A percentile compares a stretch with the other conserved stretches of the same genome.
Evolutionary conservation across 768 basidiomycete genomes (phyloP).

Genomic region (Hysterangium stoloniferum): DNA sequence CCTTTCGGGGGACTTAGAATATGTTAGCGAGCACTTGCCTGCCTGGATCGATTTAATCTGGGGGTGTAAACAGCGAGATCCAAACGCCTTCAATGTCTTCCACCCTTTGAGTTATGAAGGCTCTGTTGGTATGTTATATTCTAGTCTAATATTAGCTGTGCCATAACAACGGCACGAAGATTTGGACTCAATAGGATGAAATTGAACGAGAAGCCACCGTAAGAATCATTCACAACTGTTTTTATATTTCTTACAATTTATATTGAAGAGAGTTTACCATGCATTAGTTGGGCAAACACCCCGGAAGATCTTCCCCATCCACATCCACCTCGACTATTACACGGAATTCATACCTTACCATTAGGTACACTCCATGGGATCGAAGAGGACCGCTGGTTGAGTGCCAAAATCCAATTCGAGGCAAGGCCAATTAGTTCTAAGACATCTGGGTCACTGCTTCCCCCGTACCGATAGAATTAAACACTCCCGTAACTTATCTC

Average conservation of each 20-base stretch:
- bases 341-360: slow-evolving; percentile 68
- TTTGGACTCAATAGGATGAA: slow-evolving; percentile 77
- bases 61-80: slow-evolving; percentile 79
- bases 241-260: slow-evolving; percentile 15
- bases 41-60: slow-evolving; percentile 94
- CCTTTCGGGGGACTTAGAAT: no score
- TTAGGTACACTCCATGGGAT: slow-evolving; percentile 66
- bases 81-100: slow-evolving; percentile 72
- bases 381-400: slow-evolving; percentile 72
- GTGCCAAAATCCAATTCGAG: slow-evolving; percentile 54
- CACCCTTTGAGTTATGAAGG: slow-evolving; percentile 58
- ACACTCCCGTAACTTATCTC: slow-evolving; percentile 41
- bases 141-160: not conserved
- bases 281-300: slow-evolving; percentile 86
- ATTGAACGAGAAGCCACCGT: slow-evolving; percentile 87
- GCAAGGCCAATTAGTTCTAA: no score
- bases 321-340: slow-evolving; percentile 69
- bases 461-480: slow-evolving; percentile 32
- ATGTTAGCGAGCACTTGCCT: slow-evolving; percentile 76
- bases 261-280: not conserved
- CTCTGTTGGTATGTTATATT: slow-evolving; percentile 1
- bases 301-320: slow-evolving; percentile 68
- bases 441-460: no score
- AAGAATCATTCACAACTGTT: slow-evolving; percentile 93
- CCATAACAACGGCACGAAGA: slow-evolving; percentile 35